These are phyloP conservation scores for Epipyxis sp. DNA, from an alignment of 108 stramenopile genomes.

Conservation along the genomic window DNA sequence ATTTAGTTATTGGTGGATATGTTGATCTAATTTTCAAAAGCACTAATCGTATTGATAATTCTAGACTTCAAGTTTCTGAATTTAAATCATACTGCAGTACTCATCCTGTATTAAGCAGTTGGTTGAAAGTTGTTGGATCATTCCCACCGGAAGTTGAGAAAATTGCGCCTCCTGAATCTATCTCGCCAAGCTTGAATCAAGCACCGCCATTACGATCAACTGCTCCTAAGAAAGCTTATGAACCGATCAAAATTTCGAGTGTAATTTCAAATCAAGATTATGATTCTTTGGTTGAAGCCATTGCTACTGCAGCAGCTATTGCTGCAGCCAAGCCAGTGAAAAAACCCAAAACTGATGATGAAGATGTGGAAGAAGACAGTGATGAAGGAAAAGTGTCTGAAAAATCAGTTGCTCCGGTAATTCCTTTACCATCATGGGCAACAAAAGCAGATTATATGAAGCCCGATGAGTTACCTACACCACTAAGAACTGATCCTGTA, in stretches of 20 bases:
- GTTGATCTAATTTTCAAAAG: constrained; percentile 12
- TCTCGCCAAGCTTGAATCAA: no score
- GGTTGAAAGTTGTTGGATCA: constrained; percentile 1
- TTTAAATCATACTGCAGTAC: not conserved
- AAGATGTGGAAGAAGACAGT: not conserved
- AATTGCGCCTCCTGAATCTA: no score
- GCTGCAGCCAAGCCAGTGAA: no score
- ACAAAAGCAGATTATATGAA: not conserved
- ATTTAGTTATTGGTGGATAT: not conserved
- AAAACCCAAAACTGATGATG: no score
- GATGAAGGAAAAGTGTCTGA: not conserved
- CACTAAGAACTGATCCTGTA: not conserved
- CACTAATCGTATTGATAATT: not conserved
- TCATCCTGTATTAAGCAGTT: constrained; percentile 22
- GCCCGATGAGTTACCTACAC: constrained; percentile 26
- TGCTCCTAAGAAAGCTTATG: no score
- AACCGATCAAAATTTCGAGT: no score
- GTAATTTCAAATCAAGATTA: no score
- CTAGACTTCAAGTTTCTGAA: not conserved
- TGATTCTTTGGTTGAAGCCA: no score
- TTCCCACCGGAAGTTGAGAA: no score
- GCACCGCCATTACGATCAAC: no score
- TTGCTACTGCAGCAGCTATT: no score
- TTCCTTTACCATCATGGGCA: constrained; percentile 6
- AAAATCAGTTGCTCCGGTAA: no score